Evolutionary conservation across 768 basidiomycete species (phyloP), one percentile per base, ranked within the genome.

Genomic region (Podaxis sp.): DNA sequence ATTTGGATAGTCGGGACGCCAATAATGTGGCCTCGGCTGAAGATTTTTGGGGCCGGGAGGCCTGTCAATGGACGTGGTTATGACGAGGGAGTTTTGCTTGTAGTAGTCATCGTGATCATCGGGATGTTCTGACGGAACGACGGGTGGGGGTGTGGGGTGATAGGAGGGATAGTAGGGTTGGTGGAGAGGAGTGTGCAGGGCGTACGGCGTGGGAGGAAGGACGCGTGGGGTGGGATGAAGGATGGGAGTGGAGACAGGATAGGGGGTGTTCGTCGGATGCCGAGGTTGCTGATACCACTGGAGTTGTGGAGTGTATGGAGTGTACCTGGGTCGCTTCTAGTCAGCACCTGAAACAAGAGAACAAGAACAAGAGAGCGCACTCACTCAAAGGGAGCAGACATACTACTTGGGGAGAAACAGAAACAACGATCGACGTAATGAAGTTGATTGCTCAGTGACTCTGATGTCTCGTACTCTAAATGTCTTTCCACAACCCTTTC

Each of bases 401-500:
- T 60, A 38, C 26, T 5, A 17, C 20, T 28, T 30, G 22, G 8
- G n/a, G 24, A 22, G 36, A 40, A 36, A 38, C 37, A 20, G 40
- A 30, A 2, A 13, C 11, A 24, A 26, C 33, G n/a, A 50, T 5
- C 28, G 22, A 26, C n/a, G 22, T 62, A 49, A 28, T 37, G 12
- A 30, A 50, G 12, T 26, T 37, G 38, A 26, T 51, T 51, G 22
- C 50, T 13, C 5, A 22, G 50, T 13, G 11, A 11, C 12, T 12
- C 12, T 12, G 4, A 15, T 24, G 12, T 22, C 24, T 24, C 20
- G 20, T 51, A 28, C 13, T 51, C 24, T 22, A 13, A 51, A n/a
- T 60, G 59, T 60, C 70, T 17, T 68, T 66, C 60, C 66, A 68
- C 30, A 69, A 71, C 62, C 70, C 72, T 22, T 69, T 73, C 56